Percentiles rank a stretch among this genome's conserved stretches.
Conservation (phyloP, 441 rosid species). For the Populus hybrid region DNA sequence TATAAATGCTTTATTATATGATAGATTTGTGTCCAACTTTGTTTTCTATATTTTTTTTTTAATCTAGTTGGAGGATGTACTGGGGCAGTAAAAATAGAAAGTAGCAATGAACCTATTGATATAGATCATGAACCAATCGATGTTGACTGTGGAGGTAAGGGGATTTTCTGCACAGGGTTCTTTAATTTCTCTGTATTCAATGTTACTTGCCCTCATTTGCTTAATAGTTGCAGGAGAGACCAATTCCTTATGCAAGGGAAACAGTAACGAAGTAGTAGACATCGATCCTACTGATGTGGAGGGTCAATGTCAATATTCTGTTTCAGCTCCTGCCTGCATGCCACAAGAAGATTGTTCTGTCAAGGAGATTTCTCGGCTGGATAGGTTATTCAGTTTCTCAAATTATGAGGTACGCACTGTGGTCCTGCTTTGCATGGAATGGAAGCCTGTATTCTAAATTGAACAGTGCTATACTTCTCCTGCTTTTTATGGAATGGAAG, state of each 20-base stretch:
- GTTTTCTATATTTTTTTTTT: background rate
- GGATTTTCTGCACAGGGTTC: background rate
- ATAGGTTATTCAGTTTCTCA: constrained; percentile 26
- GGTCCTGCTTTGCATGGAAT: background rate
- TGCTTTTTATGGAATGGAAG: background rate
- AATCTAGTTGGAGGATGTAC: constrained; percentile 25
- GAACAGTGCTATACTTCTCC: background rate
- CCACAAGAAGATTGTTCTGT: constrained; percentile 14
- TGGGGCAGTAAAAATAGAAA: constrained; percentile 15
- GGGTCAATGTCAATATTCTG: background rate
- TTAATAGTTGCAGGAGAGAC: background rate
- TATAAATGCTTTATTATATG: constrained; percentile 3
- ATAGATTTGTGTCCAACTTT: background rate
- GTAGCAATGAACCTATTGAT: constrained; percentile 5
- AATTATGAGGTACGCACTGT: constrained; percentile 20
- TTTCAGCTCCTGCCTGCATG: constrained; percentile 10
- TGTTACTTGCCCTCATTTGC: background rate
- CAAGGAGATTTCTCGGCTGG: constrained; percentile 11
- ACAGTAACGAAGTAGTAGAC: constrained; percentile 16
- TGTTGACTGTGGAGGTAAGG: constrained; percentile 12
- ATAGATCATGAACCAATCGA: constrained; percentile 12
- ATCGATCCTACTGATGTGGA: constrained; percentile 15
- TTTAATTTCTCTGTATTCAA: background rate
- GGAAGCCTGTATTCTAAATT: background rate
- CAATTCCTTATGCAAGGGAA: constrained; percentile 3